Evolutionary conservation across 2,329 filamentous ascomycete genomes (phyloP).

Genomic region (Hymenoscyphus linearis): DNA sequence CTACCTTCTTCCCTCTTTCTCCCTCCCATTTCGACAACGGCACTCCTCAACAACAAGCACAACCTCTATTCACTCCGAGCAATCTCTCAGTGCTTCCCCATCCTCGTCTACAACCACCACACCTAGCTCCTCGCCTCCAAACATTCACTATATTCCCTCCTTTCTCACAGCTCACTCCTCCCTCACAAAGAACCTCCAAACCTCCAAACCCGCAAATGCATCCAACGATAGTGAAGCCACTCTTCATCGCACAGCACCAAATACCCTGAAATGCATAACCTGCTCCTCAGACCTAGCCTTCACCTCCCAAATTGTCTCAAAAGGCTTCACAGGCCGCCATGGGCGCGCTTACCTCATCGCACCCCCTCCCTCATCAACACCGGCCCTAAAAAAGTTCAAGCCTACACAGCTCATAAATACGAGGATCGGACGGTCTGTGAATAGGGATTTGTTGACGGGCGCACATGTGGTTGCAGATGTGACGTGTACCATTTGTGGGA

Average conservation of each 20-base stretch:
- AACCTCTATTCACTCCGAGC: conserved; percentile 22
- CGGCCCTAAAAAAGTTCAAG: conserved; percentile 12
- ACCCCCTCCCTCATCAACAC: conserved; percentile 27
- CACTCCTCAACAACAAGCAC: conserved; percentile 30
- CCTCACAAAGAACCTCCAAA: conserved; percentile 28
- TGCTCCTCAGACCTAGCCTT: conserved; percentile 60
- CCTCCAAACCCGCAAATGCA: conserved; percentile 8
- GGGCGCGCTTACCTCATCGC: conserved; percentile 59
- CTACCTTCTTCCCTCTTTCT: conserved; percentile 48
- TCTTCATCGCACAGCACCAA: conserved; percentile 37
- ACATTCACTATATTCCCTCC: conserved; percentile 12
- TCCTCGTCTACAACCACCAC: conserved; percentile 28
- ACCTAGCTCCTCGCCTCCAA: conserved; percentile 25
- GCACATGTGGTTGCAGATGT: conserved; percentile 61
- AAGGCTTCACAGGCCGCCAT: conserved; percentile 61
- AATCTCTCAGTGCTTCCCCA: conserved; percentile 35
- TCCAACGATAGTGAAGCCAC: background rate
- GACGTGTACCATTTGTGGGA: conserved; percentile 48
- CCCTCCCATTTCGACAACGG: conserved; percentile 40
- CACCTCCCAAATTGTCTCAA: conserved; percentile 55
- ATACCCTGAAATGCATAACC: conserved; percentile 52
- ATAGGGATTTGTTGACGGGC: conserved; percentile 55
- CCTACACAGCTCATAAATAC: conserved; percentile 47
- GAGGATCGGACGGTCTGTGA: conserved; percentile 48
- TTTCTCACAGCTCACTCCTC: conserved; percentile 10